A percentile compares a stretch with the other conserved stretches of the same genome.
Evolutionary conservation across 1,284 basidiomycete genomes (phyloP).

Genomic region (Heliocybe sulcata): DNA sequence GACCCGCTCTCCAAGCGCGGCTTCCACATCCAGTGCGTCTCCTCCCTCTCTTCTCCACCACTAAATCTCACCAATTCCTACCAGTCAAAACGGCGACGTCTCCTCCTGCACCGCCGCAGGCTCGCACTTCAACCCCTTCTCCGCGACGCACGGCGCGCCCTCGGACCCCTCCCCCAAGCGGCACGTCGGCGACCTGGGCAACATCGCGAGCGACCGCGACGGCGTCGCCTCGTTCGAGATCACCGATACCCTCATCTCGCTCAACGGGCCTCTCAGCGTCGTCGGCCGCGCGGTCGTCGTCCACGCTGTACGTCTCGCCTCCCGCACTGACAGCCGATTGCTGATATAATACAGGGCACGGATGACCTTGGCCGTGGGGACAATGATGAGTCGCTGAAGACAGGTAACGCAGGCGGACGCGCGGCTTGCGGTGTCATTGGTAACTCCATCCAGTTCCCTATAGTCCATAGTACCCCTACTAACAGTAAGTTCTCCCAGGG

Average conservation of each 20-base stretch:
- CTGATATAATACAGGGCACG: conserved; percentile 35
- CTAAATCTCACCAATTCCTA: background rate
- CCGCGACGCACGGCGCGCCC: conserved; percentile 60
- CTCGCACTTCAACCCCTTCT: conserved; percentile 71
- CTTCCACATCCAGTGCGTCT: conserved; percentile 72
- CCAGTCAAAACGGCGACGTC: conserved; percentile 62
- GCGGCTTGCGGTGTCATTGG: conserved; percentile 75
- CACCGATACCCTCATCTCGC: conserved; percentile 53
- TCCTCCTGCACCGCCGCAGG: conserved; percentile 64
- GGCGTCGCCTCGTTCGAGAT: conserved; percentile 57
- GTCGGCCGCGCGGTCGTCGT: conserved; percentile 63
- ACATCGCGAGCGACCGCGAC: conserved; percentile 54
- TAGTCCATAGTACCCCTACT: too few relatives aligned
- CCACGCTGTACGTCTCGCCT: conserved; percentile 40
- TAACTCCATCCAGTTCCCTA: conserved; percentile 12
- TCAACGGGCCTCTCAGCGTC: conserved; percentile 66
- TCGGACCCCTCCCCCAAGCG: conserved; percentile 34
- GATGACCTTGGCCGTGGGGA: conserved; percentile 72
- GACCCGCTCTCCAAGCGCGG: conserved; percentile 55
- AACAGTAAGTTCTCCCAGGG: too few relatives aligned
- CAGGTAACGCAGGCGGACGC: conserved; percentile 68
- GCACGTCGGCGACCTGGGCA: conserved; percentile 77
- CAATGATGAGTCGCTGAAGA: conserved; percentile 61
- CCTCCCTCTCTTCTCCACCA: background rate
- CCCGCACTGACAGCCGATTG: background rate